phyloP scores from a whole-genome alignment of 768 basidiomycete genomes.

The Boletus reticulatus region DNA sequence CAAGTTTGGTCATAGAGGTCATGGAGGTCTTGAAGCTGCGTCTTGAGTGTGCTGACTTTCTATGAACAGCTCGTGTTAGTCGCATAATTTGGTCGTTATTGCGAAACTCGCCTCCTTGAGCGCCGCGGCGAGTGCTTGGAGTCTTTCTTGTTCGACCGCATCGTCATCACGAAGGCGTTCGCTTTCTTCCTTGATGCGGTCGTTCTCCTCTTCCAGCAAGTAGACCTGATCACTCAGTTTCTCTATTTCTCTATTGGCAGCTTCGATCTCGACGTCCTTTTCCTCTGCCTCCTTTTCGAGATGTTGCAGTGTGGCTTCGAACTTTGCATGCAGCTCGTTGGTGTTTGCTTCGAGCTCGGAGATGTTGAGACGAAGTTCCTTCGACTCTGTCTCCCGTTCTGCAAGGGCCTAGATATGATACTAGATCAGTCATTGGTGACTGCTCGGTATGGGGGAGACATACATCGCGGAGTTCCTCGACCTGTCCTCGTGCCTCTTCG shows the following conservation, averaged over 20 bases:
- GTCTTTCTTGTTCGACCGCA: constrained; percentile 61
- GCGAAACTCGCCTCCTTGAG: constrained; percentile 70
- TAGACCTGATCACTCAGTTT: constrained; percentile 79
- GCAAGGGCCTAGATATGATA: constrained; percentile 53
- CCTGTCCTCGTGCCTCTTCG: constrained; percentile 72
- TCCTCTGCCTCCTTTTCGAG: constrained; percentile 76
- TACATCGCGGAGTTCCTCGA: constrained; percentile 78
- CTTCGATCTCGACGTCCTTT: constrained; percentile 76
- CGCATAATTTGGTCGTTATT: neutral
- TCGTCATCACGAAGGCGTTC: constrained; percentile 73
- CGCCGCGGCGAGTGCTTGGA: constrained; percentile 63
- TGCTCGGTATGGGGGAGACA: constrained; percentile 16
- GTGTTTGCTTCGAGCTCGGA: constrained; percentile 73
- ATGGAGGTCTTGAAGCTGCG: constrained; percentile 62
- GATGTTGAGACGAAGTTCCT: constrained; percentile 69
- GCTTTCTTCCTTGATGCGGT: constrained; percentile 68
- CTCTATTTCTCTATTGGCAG: constrained; percentile 74
- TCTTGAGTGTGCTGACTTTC: constrained; percentile 69
- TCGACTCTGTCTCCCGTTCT: constrained; percentile 77
- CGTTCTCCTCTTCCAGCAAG: constrained; percentile 83
- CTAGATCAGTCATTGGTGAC: neutral
- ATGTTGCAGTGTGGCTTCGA: constrained; percentile 71
- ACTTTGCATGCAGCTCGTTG: constrained; percentile 68
- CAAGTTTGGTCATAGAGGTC: constrained; percentile 63
- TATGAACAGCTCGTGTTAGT: constrained; percentile 29